These are phyloP conservation scores for Colletotrichum tropicale DNA, from an alignment of 2,329 filamentous ascomycete species.

Conservation along the genomic window DNA sequence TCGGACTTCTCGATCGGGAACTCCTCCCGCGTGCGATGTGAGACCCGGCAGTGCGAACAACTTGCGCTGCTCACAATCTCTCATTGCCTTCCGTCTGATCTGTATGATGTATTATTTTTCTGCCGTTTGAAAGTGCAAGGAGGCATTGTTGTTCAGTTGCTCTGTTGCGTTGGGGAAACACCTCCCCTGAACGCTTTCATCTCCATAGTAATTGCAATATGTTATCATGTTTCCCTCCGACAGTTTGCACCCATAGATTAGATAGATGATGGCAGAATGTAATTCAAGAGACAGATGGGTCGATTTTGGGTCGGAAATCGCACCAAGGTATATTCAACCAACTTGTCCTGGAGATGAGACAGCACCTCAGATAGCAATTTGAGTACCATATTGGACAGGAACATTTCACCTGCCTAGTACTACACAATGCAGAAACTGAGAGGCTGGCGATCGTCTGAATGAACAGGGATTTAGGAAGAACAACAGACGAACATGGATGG, in stretches of 20 bases:
- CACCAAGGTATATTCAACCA: background rate
- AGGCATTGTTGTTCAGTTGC: background rate
- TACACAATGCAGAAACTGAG: background rate
- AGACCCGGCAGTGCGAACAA: background rate
- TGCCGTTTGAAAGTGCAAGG: background rate
- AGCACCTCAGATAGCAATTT: background rate
- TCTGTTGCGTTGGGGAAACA: background rate
- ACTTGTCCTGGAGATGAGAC: background rate
- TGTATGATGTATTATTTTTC: background rate
- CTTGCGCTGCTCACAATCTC: background rate
- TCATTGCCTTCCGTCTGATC: rapidly evolving
- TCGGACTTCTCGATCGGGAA: background rate
- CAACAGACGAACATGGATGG: background rate
- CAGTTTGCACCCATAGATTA: background rate
- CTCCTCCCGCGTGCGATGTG: background rate
- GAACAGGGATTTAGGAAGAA: background rate
- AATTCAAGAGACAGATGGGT: background rate
- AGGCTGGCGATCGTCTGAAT: background rate
- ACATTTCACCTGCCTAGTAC: background rate
- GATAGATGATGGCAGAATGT: background rate
- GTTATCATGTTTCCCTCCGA: rapidly evolving
- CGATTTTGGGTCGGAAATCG: background rate
- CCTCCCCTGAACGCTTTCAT: background rate
- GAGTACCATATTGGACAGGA: background rate
- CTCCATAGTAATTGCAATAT: background rate